Conservation (phyloP, 2,329 filamentous ascomycete species). For the Ascochyta pisi region DNA sequence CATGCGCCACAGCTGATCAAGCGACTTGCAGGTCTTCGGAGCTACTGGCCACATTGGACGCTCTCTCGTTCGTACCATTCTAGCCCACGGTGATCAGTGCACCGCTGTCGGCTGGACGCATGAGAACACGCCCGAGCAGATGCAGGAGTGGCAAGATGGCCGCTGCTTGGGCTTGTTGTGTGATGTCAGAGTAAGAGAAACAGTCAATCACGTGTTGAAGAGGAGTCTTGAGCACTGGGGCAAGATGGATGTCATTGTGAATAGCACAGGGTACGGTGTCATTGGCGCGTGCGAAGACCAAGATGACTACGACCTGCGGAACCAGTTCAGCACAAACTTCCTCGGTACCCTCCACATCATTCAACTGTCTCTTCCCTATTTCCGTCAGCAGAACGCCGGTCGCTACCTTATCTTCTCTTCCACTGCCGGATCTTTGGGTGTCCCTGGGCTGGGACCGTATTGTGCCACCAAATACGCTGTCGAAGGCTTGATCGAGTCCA, state of each 20-base stretch:
- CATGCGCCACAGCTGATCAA: constrained; percentile 10
- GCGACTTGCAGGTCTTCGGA: constrained; percentile 72
- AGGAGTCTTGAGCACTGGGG: constrained; percentile 77
- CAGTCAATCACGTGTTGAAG: constrained; percentile 75
- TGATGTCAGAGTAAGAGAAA: constrained; percentile 83
- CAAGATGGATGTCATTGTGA: constrained; percentile 85
- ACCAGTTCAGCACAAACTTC: constrained; percentile 98
- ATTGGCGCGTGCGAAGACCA: constrained; percentile 97
- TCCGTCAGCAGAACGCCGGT: constrained; percentile 75
- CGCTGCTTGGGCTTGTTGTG: constrained; percentile 84
- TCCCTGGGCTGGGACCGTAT: constrained; percentile 90
- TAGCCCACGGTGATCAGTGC: constrained; percentile 82
- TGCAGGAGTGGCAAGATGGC: constrained; percentile 69
- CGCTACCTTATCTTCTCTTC: constrained; percentile 95
- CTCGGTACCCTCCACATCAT: constrained; percentile 95
- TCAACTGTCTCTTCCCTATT: constrained; percentile 85
- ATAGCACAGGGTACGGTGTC: constrained; percentile 90
- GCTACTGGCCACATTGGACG: constrained; percentile 97
- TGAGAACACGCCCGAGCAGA: constrained; percentile 75
- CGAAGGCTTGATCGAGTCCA: constrained; percentile 92
- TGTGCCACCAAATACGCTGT: constrained; percentile 98
- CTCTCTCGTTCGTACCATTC: constrained; percentile 81
- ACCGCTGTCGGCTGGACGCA: constrained; percentile 83
- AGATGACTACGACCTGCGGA: constrained; percentile 90
- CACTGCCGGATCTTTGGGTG: constrained; percentile 88